Base-by-base conservation (phyloP, 768 basidiomycete species). In the Gautieria morchelliformis region DNA sequence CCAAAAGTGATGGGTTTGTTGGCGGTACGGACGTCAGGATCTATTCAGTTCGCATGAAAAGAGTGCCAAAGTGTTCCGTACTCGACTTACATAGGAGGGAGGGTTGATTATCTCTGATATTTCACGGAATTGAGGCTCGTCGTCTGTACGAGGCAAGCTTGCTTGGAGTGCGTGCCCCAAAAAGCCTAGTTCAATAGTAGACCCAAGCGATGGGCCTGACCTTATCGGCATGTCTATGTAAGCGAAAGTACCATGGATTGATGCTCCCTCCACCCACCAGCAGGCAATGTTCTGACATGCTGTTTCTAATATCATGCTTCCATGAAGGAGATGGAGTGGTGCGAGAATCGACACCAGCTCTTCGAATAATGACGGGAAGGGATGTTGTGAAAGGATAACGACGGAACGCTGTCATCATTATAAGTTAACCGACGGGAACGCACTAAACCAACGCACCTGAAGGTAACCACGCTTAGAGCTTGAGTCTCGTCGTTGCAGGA, bases 241-340 rank as follows among this genome's bases (percentile, higher is more conserved):
- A 37, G 8, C 10, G 27, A 27, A 27, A 37, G 9, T 37, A 37
- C 35, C 14, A 45, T 30, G 32, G 56, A 39, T 52, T 27, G 20
- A 52, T 42, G 49, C 49, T 32, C 19, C 30, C 49, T 32, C 19
- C 30, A 71, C 82, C 69, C 72, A 93, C 92, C 92, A 96, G 59
- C 77, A 81, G 5, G 89, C 81, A 24, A 93, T 85, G 59, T 89
- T 88, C 64, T 93, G 81, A 66, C 89, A 93, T 3, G 90, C 89
- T 0, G 84, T 80, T 69, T 95, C 91, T 3, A 93, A 73, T 77
- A 91, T 93, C 0, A 88, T 78, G 5, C 80, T 76, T 4, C 89
- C 91, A 60, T 92, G 87, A 22, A 71, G 67, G 59, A 83, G 79
- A 64, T 83, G 89, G 27, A 87, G 69, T 0, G 91, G 89, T 0